Evolutionary conservation across 1,284 basidiomycete genomes (phyloP).

Genomic region (Lentinus polychrous): DNA sequence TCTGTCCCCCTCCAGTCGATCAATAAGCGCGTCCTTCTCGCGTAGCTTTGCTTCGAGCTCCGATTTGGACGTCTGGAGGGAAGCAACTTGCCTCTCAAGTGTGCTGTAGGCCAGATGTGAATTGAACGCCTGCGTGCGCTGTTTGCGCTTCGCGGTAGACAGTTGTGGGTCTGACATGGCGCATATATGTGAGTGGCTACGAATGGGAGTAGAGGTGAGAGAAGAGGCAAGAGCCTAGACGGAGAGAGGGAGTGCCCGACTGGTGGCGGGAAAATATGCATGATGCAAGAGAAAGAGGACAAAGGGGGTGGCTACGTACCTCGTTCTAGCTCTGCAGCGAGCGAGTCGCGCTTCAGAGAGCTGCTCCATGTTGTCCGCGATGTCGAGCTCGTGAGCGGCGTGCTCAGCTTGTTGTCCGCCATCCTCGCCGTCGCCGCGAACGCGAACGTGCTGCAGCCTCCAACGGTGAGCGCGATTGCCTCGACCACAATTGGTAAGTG

Average conservation of each 20-base stretch:
- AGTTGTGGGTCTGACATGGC: slow-evolving; percentile 47
- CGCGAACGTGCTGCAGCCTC: neutral
- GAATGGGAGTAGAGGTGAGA: neutral
- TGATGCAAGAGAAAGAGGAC: slow-evolving; percentile 2
- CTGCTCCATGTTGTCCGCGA: slow-evolving; percentile 19
- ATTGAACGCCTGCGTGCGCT: slow-evolving; percentile 51
- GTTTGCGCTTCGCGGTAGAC: slow-evolving; percentile 54
- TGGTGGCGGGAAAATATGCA: neutral
- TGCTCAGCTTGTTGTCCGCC: slow-evolving; percentile 22
- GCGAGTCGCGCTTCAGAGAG: slow-evolving; percentile 47
- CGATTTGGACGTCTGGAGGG: slow-evolving; percentile 47
- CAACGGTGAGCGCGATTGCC: too few species aligned
- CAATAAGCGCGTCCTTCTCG: slow-evolving; percentile 49
- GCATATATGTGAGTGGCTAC: neutral
- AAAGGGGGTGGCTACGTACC: slow-evolving; percentile 28
- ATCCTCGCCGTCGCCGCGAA: slow-evolving; percentile 10
- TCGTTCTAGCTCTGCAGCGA: slow-evolving; percentile 59
- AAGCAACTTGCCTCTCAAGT: slow-evolving; percentile 54
- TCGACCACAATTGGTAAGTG: too few species aligned
- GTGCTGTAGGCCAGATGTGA: slow-evolving; percentile 50
- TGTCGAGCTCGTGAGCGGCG: slow-evolving; percentile 18
- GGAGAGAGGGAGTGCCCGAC: too few species aligned
- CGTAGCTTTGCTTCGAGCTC: slow-evolving; percentile 59
- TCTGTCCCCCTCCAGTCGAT: slow-evolving; percentile 57
- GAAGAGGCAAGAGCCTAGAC: neutral